Base-by-base conservation (phyloP, 495 filamentous ascomycete genomes). In the Arthonia radiata region DNA sequence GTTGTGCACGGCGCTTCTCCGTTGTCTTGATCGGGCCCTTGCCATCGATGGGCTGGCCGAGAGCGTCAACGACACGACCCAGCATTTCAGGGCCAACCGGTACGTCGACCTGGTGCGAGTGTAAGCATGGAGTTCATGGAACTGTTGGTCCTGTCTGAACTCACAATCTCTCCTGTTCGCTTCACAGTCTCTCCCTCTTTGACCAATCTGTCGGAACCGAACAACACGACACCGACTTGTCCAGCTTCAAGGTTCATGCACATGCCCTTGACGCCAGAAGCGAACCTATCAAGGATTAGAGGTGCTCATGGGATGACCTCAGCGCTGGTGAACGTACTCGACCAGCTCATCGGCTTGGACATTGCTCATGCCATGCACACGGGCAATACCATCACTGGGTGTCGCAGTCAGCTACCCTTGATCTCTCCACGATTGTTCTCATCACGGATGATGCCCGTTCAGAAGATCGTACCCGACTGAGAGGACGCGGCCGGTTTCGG, bases 191-290 rank as follows among this genome's bases (percentile, higher is more conserved):
- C 89, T 44, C 86, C 86, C 59, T 97, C 89, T 67, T 81, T 90
- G 64, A 97, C 86, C 44, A 92, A 69, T 77, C 86, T 82, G 62
- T 97, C 86, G 46, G 86, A 94, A 67, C 86, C 86, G 62, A 97
- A 97, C 41, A 97, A 71, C 67, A 97, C 86, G 41, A 97, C 86
- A 91, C 86, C 86, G 56, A 97, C 86, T 59, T 94, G 89, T 54
- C 86, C 86, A 53, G 86, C 86, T 61, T 97, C 86, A 52, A 97
- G 67, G 71, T 97, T 97, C 82, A 97, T 91, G 76, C 89, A 94
- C 86, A 97, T 97, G 53, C 86, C 86, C 70, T 93, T 93, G 49
- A 97, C 86, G 54, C 86, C 86, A 39, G 86, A 97, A 43, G 86
- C 80, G 64, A 97, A 97, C 66, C 86, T 92, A 33, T 36, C 32